Evolutionary conservation across 192 early-diverging fungal species (phyloP).

Genomic region (Backusella mclennaniae): DNA sequence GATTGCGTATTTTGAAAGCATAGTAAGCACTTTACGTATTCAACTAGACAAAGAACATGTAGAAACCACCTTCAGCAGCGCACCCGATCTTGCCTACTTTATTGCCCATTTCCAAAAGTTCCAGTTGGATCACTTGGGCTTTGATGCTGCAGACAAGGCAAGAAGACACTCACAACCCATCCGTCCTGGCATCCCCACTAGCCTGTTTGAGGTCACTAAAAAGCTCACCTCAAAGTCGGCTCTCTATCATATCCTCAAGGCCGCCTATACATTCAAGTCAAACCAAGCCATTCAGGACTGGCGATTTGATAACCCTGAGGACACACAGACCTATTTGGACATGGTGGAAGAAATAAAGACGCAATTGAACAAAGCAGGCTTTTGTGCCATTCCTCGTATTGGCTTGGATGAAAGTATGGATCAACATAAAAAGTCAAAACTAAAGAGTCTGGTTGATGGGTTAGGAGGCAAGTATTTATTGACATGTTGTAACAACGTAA

Average conservation of each 20-base stretch:
- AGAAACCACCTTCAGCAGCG: slow-evolving; percentile 21
- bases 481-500: no score
- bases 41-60: slow-evolving; percentile 21
- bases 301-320: slow-evolving; percentile 25
- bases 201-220: slow-evolving; percentile 15
- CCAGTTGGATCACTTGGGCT: slow-evolving; percentile 23
- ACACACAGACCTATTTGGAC: slow-evolving; percentile 15
- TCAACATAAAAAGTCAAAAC: slow-evolving; percentile 3
- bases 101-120: slow-evolving; percentile 31
- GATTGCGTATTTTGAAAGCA: slow-evolving; percentile 24
- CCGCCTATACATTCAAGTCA: slow-evolving; percentile 25
- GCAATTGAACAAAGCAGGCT: slow-evolving; percentile 4
- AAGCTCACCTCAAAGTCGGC: slow-evolving; percentile 8
- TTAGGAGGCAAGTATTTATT: background rate
- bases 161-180: slow-evolving; percentile 4
- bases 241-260: slow-evolving; percentile 24
- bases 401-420: slow-evolving; percentile 7
- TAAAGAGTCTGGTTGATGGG: background rate
- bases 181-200: slow-evolving; percentile 16
- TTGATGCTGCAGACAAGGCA: slow-evolving; percentile 9
- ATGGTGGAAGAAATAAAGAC: slow-evolving; percentile 18
- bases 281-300: slow-evolving; percentile 21
- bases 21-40: slow-evolving; percentile 14
- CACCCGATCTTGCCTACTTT: slow-evolving; percentile 29
- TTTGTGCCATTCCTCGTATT: slow-evolving; percentile 16